Base-by-base conservation (phyloP, 176 grass and related monocot genomes). In the Oryza coarctata region DNA sequence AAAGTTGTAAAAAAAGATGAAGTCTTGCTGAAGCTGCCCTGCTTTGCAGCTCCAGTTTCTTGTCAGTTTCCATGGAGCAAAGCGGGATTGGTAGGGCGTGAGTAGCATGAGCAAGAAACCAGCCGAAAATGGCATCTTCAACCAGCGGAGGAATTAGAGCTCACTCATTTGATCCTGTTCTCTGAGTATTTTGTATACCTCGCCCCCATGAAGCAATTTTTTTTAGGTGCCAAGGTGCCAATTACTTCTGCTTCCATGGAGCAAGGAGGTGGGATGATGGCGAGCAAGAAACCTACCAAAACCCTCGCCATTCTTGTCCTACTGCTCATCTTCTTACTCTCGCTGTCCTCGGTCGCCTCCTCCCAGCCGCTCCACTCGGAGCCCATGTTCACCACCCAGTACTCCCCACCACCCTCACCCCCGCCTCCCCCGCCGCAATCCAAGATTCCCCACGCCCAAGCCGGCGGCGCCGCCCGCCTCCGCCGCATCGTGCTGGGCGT, bases 401-500 rank as follows among this genome's bases (percentile, higher is more conserved):
- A 33, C 32, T 34, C 84, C n/a, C 65, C 82, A 13, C 28, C 84
- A 2, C 70, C 70, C 38, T 44, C 86, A 7, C 71, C 83, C 0
- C 23, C 83, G 12, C 60, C 81, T 30, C 65, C 80, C 3, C 82
- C 76, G 39, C 81, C 84, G 66, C 64, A 74, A 28, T 65, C 87
- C 40, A 85, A 64, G 39, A 72, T 73, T 78, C 85, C 89, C 82
- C 82, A 72, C 61, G 74, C 86, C 58, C 80, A 89, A 23, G 72
- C 23, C 79, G 79, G 88, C 83, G 74, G 73, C 68, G 78, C 77
- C 7, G 60, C 62, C 35, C 82, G 77, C 79, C 82, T 99, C 25
- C 91, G 81, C 81, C 91, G 93, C 60, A 88, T 99, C 60, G 78
- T 87, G 11, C 86, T 99, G n/a, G 97, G 97, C 64, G 82, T 95